Evolutionary conservation across 2,329 filamentous ascomycete genomes (phyloP), one percentile per base, ranked within the genome.

Genomic region (Nemania bipapillata): DNA sequence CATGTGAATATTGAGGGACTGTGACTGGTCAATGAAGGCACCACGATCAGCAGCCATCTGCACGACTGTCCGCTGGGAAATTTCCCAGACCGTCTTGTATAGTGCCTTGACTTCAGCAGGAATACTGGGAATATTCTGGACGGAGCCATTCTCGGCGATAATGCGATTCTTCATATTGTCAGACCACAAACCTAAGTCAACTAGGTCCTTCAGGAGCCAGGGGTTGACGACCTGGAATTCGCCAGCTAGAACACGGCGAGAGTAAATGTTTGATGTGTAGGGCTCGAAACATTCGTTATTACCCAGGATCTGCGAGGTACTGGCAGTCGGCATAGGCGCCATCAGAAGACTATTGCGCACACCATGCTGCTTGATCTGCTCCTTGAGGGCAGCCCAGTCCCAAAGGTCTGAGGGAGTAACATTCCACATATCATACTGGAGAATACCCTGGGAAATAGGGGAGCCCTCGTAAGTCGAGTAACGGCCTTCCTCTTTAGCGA

Each of bases 101-200:
- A 99, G 88, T 45, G 91, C 90, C 86, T 99, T 99, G 86, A 97
- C 92, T 75, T 99, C 96, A 35, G 92, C 89, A 15, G 96, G 95
- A 71, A 99, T 97, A 83, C 96, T 98, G 79, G 95, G 92, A 72
- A 99, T 95, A 82, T 96, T 95, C 82, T 98, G 96, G 64, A 99
- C 92, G 22, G 95, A 98, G 74, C 96, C 96, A 74, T 93, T 93
- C 71, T 97, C 95, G 66, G 96, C 92, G 78, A 99, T 99, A 86
- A 99, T 99, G 77, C 96, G 94, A 87, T 99, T 99, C 91, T 99
- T 99, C 96, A 99, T 99, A 85, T 94, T 93, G 83, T 99, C 95
- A 55, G 95, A 97, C 96, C 96, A 99, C 52, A 99, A 87, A 70
- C 96, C 96, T 85, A 97, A 92, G 79, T 99, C 96, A 74, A 99